Conservation (phyloP, 768 basidiomycete species). For the Pisolithus sp. region DNA sequence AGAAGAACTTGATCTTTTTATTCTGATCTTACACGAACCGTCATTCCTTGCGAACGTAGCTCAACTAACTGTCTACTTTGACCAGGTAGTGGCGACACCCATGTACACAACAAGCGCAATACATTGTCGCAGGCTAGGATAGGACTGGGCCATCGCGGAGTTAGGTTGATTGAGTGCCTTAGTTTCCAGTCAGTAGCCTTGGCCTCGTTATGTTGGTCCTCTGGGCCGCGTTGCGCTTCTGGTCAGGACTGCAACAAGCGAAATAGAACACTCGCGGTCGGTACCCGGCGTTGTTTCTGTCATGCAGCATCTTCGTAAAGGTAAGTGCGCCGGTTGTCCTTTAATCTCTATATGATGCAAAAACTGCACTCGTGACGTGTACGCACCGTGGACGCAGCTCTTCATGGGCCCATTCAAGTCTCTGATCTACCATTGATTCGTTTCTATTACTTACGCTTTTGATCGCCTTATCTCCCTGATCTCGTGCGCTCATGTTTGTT, state of each 20-base stretch:
- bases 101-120: too few relatives aligned
- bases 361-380: slow-evolving; percentile 51
- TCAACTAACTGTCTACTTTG: too few relatives aligned
- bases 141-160: too few relatives aligned
- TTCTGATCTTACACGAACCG: slow-evolving; percentile 26
- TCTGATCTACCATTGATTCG: slow-evolving; percentile 38
- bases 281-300: too few relatives aligned
- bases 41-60: neutral
- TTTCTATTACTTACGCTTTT: neutral
- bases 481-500: neutral
- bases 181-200: too few relatives aligned
- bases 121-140: too few relatives aligned
- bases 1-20: slow-evolving; percentile 37
- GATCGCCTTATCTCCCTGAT: neutral
- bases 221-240: too few relatives aligned
- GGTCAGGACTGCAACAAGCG: too few relatives aligned
- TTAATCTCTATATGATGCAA: slow-evolving; percentile 36
- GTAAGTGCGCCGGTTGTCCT: slow-evolving; percentile 9
- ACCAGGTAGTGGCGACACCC: too few relatives aligned
- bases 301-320: neutral
- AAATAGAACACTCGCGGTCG: too few relatives aligned
- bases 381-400: slow-evolving; percentile 56
- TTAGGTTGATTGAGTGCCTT: too few relatives aligned
- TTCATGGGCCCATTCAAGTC: slow-evolving; percentile 79
- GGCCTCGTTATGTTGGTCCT: too few relatives aligned